A percentile compares a stretch with the other conserved stretches of the same genome.
Evolutionary conservation across 2,329 filamentous ascomycete species (phyloP).

Genomic region (Penicillium capsulatum): DNA sequence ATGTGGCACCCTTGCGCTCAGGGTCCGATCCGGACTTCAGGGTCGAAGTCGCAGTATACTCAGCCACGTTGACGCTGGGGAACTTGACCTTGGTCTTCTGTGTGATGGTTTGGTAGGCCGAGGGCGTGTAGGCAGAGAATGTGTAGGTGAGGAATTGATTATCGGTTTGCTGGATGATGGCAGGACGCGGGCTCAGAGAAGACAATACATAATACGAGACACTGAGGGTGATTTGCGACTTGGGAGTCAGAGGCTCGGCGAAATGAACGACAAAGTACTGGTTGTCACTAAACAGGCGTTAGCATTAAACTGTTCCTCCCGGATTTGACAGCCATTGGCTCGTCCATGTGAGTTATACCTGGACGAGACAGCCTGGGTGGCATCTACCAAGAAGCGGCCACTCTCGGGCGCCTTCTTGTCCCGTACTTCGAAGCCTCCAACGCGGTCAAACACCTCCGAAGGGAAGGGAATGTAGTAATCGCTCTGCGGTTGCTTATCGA

Average conservation of each 20-base stretch:
- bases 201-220: slow-evolving; percentile 81
- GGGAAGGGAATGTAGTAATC: slow-evolving; percentile 92
- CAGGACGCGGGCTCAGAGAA: slow-evolving; percentile 74
- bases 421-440: slow-evolving; percentile 86
- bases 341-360: slow-evolving; percentile 54
- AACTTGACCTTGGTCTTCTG: slow-evolving; percentile 98
- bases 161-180: slow-evolving; percentile 75
- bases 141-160: slow-evolving; percentile 81
- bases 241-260: slow-evolving; percentile 68
- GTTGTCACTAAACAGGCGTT: slow-evolving; percentile 50
- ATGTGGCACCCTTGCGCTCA: slow-evolving; percentile 75
- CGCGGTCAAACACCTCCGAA: slow-evolving; percentile 64
- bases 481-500: slow-evolving; percentile 70
- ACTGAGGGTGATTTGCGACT: slow-evolving; percentile 75
- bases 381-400: slow-evolving; percentile 64
- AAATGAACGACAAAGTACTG: slow-evolving; percentile 85
- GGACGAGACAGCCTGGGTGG: slow-evolving; percentile 57
- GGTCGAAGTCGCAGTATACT: slow-evolving; percentile 71
- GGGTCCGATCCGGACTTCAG: slow-evolving; percentile 63
- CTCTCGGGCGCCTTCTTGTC: slow-evolving; percentile 76
- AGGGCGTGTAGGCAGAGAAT: slow-evolving; percentile 80
- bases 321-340: slow-evolving; percentile 33
- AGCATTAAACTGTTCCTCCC: slow-evolving; percentile 1
- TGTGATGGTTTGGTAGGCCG: slow-evolving; percentile 78
- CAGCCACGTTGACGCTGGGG: slow-evolving; percentile 69